Percentiles rank a stretch among this genome's conserved stretches.
These are phyloP conservation scores for Xylaria grammica DNA, from an alignment of 495 filamentous ascomycete genomes.

Conservation along the genomic window DNA sequence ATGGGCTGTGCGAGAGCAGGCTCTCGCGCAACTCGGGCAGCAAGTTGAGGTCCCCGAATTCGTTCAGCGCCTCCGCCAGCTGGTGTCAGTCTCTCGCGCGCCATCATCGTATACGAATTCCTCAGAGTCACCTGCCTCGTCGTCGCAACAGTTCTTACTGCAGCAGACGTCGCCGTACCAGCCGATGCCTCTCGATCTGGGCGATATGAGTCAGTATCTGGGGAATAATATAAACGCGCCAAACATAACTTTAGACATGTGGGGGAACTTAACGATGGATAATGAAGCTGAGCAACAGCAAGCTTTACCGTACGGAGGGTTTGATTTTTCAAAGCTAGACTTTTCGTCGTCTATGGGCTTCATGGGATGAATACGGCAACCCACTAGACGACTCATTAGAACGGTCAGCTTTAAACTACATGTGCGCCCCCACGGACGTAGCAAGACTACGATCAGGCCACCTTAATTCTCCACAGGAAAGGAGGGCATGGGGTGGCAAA, in stretches of 20 bases:
- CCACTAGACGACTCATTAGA: background rate
- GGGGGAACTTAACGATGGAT: constrained; percentile 22
- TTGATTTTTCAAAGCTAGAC: constrained; percentile 22
- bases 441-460: too few relatives aligned
- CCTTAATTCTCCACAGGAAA: too few relatives aligned
- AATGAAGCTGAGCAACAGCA: constrained; percentile 13
- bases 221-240: background rate
- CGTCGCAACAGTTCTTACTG: background rate
- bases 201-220: constrained; percentile 16
- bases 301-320: background rate
- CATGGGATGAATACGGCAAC: background rate
- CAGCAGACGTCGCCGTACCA: constrained; percentile 16
- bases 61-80: constrained; percentile 34
- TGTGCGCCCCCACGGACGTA: too few relatives aligned
- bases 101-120: background rate
- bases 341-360: constrained; percentile 10
- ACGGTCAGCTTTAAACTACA: background rate
- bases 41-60: constrained; percentile 37
- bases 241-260: constrained; percentile 21
- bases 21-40: constrained; percentile 17
- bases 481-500: too few relatives aligned
- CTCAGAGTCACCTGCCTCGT: background rate
- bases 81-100: constrained; percentile 12
- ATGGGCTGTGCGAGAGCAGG: constrained; percentile 48
- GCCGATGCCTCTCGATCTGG: constrained; percentile 5